Evolutionary conservation across 148 eudicot species (phyloP).

Genomic region (Mesembryanthemum crystallinum): DNA sequence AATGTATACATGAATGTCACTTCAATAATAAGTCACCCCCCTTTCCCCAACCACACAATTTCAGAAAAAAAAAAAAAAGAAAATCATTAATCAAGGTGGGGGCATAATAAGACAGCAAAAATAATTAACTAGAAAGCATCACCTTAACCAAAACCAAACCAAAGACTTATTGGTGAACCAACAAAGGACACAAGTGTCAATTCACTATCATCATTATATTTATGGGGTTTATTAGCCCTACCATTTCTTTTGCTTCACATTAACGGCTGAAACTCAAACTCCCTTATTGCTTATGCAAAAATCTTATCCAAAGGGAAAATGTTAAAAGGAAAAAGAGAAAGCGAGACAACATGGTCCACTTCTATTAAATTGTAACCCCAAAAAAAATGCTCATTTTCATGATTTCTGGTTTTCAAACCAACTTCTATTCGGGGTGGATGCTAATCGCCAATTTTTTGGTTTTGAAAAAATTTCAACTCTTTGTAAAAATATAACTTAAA

Average conservation of each 20-base stretch:
- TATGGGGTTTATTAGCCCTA: background rate
- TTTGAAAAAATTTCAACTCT: no score
- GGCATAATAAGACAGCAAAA: background rate
- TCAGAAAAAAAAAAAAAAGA: background rate
- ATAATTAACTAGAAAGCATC: constrained; percentile 18
- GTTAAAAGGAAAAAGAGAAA: no score
- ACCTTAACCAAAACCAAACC: constrained; percentile 15
- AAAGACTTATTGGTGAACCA: constrained; percentile 24
- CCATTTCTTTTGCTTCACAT: constrained; percentile 4
- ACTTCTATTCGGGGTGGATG: no score
- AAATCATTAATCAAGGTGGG: constrained; percentile 16
- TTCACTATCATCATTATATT: background rate
- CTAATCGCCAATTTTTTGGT: no score
- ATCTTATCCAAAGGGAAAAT: constrained; percentile 4
- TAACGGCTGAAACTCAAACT: constrained; percentile 11
- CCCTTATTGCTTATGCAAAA: constrained; percentile 9
- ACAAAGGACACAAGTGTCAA: constrained; percentile 22
- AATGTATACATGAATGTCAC: background rate
- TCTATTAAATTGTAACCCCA: background rate
- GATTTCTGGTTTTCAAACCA: background rate
- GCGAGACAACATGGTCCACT: background rate
- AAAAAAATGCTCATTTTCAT: background rate
- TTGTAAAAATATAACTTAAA: no score
- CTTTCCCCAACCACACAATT: constrained; percentile 14
- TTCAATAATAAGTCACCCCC: constrained; percentile 18